These are phyloP conservation scores for Prinsepia uniflora DNA, from an alignment of 306 rosid species.

Conservation along the genomic window DNA sequence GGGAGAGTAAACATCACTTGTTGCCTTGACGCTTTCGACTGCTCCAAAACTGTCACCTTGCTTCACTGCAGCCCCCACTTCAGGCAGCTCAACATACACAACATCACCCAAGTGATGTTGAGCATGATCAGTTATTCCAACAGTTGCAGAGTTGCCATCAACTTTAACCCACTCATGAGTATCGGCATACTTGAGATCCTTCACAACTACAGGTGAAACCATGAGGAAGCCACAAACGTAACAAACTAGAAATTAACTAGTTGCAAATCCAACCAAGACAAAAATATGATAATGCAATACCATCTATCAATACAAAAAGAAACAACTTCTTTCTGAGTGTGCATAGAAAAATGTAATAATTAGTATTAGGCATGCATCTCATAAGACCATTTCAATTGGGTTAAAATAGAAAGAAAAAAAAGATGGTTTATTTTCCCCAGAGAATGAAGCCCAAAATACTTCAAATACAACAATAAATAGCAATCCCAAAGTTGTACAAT, in stretches of 20 bases:
- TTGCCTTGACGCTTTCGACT: conserved; percentile 96
- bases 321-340: not conserved
- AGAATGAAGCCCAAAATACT: not conserved
- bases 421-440: not conserved
- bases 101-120: conserved; percentile 98
- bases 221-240: conserved; percentile 13
- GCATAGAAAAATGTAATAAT: not conserved
- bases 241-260: not conserved
- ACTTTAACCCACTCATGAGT: conserved; percentile 93
- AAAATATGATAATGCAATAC: not conserved
- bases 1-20: conserved; percentile 88
- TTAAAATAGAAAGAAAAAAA: not conserved
- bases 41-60: conserved; percentile 84
- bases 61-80: conserved; percentile 52
- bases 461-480: not conserved
- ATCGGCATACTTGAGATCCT: conserved; percentile 68
- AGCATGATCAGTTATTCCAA: conserved; percentile 92
- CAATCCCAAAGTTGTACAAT: not conserved
- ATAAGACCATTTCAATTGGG: not conserved
- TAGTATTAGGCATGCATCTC: not conserved
- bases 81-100: conserved; percentile 87
- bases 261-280: not conserved
- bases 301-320: not conserved
- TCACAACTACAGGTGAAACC: conserved; percentile 52
- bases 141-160: conserved; percentile 66